Base-by-base conservation (phyloP, 331 rosid genomes). In the Malus hybrid region DNA sequence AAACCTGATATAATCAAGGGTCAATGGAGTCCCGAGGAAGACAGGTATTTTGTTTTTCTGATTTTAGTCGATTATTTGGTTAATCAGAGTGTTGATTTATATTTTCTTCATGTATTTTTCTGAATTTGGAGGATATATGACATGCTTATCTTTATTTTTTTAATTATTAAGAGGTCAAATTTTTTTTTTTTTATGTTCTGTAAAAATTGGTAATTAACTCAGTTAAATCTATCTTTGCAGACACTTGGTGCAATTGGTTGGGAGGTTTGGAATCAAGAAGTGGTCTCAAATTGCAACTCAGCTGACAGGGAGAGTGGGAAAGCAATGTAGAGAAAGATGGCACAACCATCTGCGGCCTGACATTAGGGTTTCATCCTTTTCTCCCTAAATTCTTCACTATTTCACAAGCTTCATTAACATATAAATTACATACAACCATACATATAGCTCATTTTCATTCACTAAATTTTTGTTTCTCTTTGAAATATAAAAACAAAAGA, bases 261-360 rank as follows among this genome's bases (percentile, higher is more conserved):
- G 57, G 9, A 67, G 33, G 18, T 75, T 61, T 56, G 98, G 98
- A 3, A 42, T 24, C 1, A 87, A 82, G 69, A 87, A 85, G 73
- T 93, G 97, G 97, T 71, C 90, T 3, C 69, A 79, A 15, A 88
- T 93, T 28, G 89, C 97, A 0, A 84, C 71, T 54, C 13, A 72
- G 60, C 63, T 93, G 31, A 65, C 15, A 2, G 95, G 95, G 9
- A 81, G 98, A 76, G 86, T 84, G 5, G 98, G 96, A 5, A 93
- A 93, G 80, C 96, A 93, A 75, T 93, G 98, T 19, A 84, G 98
- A 62, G 98, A 93, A 80, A 82, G 97, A 82, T 93, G 98, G 97
- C 83, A 89, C 77, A 93, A 93, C 69, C 98, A 93, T 86, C 82
- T 93, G 16, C 71, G 86, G 44, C 90, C 95, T 5, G 82, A 90